Conservation (phyloP, 2,329 filamentous ascomycete genomes). For the Colletotrichum lindemuthianum region DNA sequence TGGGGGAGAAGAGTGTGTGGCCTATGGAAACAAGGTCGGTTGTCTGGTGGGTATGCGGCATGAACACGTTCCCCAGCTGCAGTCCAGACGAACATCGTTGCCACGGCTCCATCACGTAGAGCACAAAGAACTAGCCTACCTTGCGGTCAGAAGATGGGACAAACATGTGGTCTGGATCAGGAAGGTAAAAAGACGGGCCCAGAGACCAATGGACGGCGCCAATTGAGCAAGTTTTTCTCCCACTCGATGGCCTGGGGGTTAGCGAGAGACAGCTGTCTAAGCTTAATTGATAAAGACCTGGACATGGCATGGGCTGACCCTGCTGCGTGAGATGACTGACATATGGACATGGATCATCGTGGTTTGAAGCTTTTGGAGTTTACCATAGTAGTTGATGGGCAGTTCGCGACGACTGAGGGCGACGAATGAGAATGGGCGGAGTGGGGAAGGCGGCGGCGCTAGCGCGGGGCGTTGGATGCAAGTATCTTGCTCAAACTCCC, state of each 20-base stretch:
- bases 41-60: neutral
- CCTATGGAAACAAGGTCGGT: neutral
- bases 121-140: neutral
- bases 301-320: neutral
- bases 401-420: neutral
- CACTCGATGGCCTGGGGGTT: neutral
- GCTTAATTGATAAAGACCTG: neutral
- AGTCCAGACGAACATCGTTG: neutral
- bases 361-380: neutral
- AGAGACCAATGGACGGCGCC: conserved; percentile 33
- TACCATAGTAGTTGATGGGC: neutral
- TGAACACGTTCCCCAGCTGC: neutral
- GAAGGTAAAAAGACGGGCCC: conserved; percentile 11
- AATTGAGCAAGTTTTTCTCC: conserved; percentile 40
- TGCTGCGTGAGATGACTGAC: neutral
- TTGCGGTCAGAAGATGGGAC: neutral
- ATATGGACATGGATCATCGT: neutral
- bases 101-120: neutral
- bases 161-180: neutral
- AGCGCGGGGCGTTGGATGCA: conserved; percentile 29
- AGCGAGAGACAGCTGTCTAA: neutral
- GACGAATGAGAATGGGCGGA: conserved; percentile 28
- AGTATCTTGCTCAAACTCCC: conserved; percentile 39
- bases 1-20: neutral
- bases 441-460: conserved; percentile 28